A percentile compares a stretch with the other conserved stretches of the same genome.
phyloP scores from a whole-genome alignment of 1,284 basidiomycete genomes.

The Apiotrichum mycotoxinovorans region DNA sequence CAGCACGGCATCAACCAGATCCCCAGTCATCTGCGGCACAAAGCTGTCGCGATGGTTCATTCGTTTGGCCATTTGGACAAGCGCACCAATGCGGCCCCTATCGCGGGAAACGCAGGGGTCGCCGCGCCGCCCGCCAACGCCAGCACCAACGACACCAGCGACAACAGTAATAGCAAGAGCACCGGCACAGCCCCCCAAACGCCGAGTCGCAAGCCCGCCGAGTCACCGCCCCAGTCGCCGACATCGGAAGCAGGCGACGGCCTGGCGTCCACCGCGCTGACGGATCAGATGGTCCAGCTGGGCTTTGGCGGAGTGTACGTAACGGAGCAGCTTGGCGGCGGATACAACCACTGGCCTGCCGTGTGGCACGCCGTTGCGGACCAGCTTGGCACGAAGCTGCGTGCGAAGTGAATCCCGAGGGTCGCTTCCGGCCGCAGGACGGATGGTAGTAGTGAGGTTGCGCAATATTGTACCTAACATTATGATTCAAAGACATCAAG shows the following conservation, averaged over 20 bases:
- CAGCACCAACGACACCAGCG: no score
- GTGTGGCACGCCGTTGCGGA: neutral
- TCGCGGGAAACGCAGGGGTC: neutral
- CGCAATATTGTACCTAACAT: no score
- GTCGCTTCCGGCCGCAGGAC: no score
- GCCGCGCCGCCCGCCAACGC: no score
- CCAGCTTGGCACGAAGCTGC: neutral
- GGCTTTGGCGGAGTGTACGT: constrained; percentile 7
- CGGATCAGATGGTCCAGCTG: constrained; percentile 1
- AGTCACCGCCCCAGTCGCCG: neutral
- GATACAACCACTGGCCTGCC: constrained; percentile 6
- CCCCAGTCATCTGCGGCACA: constrained; percentile 2
- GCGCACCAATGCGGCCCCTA: neutral
- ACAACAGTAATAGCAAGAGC: no score
- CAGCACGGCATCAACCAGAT: constrained; percentile 3
- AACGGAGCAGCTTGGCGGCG: constrained; percentile 8
- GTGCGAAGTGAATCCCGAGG: neutral
- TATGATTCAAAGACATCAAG: no score
- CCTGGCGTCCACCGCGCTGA: neutral
- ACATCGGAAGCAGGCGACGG: neutral
- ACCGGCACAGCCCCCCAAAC: no score
- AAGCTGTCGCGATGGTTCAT: constrained; percentile 9
- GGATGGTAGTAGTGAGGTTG: no score
- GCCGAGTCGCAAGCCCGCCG: no score
- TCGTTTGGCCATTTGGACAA: constrained; percentile 3